Conservation (phyloP, 176 grass and related monocot genomes). For the Musa beccarii region DNA sequence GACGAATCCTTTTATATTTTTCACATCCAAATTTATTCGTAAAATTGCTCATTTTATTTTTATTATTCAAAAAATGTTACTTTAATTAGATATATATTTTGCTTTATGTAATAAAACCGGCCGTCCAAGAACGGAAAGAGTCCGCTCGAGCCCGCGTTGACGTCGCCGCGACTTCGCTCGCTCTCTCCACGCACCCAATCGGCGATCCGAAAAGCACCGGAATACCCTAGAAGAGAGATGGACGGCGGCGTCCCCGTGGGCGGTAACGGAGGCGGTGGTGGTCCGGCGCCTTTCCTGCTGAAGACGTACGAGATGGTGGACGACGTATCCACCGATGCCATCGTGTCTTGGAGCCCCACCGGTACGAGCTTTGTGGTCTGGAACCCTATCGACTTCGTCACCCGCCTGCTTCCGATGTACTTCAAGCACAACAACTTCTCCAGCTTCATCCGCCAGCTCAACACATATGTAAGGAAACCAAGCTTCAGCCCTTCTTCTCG, state of each 20-base stretch:
- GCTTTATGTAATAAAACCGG: no score
- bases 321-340: constrained; percentile 9
- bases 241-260: constrained; percentile 3
- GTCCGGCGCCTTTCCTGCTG: constrained; percentile 13
- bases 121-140: no score
- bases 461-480: constrained; percentile 3
- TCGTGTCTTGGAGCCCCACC: constrained; percentile 11
- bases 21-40: no score
- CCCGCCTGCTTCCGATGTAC: constrained; percentile 13
- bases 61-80: no score
- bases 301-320: constrained; percentile 24
- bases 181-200: no score
- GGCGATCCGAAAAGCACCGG: background rate
- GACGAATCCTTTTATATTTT: no score
- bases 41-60: no score
- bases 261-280: background rate
- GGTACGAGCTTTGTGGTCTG: constrained; percentile 17
- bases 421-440: constrained; percentile 25
- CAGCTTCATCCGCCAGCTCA: constrained; percentile 23
- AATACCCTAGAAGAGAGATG: background rate
- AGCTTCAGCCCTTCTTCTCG: background rate
- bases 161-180: no score
- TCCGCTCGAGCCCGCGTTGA: no score
- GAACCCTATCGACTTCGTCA: constrained; percentile 9
- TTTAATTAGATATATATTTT: no score